phyloP scores from a whole-genome alignment of 1,284 basidiomycete genomes.

The Cystobasidium pallidum region DNA sequence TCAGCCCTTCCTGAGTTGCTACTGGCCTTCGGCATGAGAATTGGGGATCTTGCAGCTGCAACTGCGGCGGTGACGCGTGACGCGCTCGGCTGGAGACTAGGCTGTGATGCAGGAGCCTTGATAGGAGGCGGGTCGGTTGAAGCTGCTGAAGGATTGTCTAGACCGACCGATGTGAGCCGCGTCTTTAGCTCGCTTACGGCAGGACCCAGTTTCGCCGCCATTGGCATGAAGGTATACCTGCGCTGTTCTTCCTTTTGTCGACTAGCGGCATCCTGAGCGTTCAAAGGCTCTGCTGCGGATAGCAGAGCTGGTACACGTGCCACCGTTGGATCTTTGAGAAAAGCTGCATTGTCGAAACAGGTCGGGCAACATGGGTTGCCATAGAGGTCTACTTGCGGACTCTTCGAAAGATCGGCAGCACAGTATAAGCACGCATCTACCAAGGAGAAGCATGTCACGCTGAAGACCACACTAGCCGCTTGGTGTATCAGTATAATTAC shows the following conservation, averaged over 20 bases:
- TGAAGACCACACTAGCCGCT: not conserved
- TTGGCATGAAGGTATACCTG: conserved; percentile 13
- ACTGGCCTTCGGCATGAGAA: not conserved
- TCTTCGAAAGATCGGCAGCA: conserved; percentile 33
- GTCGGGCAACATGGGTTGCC: conserved; percentile 41
- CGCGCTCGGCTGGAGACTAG: not conserved
- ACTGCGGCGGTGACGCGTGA: not conserved
- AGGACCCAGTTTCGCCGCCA: conserved; percentile 19
- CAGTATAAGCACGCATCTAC: conserved; percentile 40
- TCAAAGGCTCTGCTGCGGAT: conserved; percentile 21
- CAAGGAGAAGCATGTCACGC: too few relatives aligned
- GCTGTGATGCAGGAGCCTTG: not conserved
- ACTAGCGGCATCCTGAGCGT: not conserved
- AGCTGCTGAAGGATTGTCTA: not conserved
- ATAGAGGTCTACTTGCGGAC: conserved; percentile 38
- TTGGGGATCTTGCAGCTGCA: not conserved
- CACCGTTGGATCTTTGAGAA: conserved; percentile 40
- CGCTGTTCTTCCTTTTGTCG: conserved; percentile 9
- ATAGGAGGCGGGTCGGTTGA: not conserved
- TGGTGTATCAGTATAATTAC: not conserved
- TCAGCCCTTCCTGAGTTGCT: not conserved
- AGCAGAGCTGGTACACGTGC: conserved; percentile 34
- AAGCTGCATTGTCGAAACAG: conserved; percentile 43
- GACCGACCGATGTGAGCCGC: not conserved
- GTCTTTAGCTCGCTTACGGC: conserved; percentile 31